Percentiles rank a stretch among this genome's conserved stretches.
phyloP scores from a whole-genome alignment of 2,329 filamentous ascomycete genomes.

The Talaromyces sp. region DNA sequence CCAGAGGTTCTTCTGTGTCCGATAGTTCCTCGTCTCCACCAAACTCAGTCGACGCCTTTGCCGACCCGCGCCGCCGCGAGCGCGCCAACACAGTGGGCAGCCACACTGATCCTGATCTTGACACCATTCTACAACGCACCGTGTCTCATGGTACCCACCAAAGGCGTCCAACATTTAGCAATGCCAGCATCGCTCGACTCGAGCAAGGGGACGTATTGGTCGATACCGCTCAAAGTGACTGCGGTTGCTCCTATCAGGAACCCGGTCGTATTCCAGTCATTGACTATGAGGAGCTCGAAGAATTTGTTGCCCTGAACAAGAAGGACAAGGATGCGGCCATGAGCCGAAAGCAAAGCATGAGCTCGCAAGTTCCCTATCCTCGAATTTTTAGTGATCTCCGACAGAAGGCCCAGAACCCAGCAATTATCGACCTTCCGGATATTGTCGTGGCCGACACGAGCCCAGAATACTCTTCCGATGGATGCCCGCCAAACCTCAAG shows the following conservation, averaged over 20 bases:
- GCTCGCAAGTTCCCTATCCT: slow-evolving; percentile 45
- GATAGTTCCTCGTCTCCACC: slow-evolving; percentile 76
- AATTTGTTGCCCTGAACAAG: slow-evolving; percentile 65
- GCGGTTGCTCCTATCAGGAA: slow-evolving; percentile 73
- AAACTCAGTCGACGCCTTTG: slow-evolving; percentile 96
- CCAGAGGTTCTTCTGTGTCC: slow-evolving; percentile 45
- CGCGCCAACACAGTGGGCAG: slow-evolving; percentile 64
- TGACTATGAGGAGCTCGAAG: slow-evolving; percentile 90
- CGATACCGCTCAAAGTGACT: slow-evolving; percentile 58
- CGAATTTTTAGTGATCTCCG: slow-evolving; percentile 60
- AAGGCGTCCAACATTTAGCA: slow-evolving; percentile 55
- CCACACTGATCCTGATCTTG: slow-evolving; percentile 47
- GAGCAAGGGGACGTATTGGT: slow-evolving; percentile 29
- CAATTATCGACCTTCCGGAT: slow-evolving; percentile 25
- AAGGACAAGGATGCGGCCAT: slow-evolving; percentile 40
- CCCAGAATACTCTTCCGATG: slow-evolving; percentile 21
- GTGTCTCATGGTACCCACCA: slow-evolving; percentile 63
- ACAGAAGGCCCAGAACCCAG: slow-evolving; percentile 29
- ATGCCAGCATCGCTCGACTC: slow-evolving; percentile 51
- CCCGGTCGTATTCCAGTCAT: slow-evolving; percentile 74
- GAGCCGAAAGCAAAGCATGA: slow-evolving; percentile 40
- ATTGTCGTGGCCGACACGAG: slow-evolving; percentile 24
- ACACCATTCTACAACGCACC: slow-evolving; percentile 61
- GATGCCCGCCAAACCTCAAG: slow-evolving; percentile 17
- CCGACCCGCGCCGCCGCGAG: slow-evolving; percentile 78